phyloP scores from a whole-genome alignment of 78 protist species.

The Ministeria vibrans region DNA sequence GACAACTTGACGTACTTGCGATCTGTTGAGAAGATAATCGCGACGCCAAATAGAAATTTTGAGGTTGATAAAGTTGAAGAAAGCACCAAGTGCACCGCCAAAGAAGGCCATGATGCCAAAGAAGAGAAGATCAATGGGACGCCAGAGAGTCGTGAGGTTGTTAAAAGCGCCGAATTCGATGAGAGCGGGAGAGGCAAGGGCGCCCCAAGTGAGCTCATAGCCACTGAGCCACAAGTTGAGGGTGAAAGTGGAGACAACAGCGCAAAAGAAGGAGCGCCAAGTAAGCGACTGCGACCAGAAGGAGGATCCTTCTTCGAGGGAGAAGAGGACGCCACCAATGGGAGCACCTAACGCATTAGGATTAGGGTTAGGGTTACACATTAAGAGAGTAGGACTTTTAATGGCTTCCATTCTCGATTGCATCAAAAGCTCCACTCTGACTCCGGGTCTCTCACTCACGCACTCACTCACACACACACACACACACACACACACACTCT shows the following conservation, averaged over 20 bases:
- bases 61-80: constrained; percentile 36
- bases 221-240: constrained; percentile 43
- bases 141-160: not conserved
- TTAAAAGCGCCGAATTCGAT: constrained; percentile 22
- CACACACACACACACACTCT: no score
- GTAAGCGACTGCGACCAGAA: constrained; percentile 50
- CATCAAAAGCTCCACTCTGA: no score
- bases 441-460: no score
- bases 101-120: constrained; percentile 52
- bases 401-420: no score
- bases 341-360: no score
- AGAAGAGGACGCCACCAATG: constrained; percentile 85
- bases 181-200: constrained; percentile 56
- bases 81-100: constrained; percentile 78
- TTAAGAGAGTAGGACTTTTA: no score
- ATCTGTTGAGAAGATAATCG: no score
- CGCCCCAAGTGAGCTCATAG: not conserved
- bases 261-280: constrained; percentile 74
- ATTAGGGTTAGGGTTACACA: no score
- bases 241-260: constrained; percentile 61
- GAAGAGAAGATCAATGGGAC: constrained; percentile 40
- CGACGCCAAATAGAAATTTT: constrained; percentile 18
- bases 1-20: no score
- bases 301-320: constrained; percentile 74
- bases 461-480: no score